Base-by-base conservation (phyloP, 768 basidiomycete species). In the Trametes cinnabarina region DNA sequence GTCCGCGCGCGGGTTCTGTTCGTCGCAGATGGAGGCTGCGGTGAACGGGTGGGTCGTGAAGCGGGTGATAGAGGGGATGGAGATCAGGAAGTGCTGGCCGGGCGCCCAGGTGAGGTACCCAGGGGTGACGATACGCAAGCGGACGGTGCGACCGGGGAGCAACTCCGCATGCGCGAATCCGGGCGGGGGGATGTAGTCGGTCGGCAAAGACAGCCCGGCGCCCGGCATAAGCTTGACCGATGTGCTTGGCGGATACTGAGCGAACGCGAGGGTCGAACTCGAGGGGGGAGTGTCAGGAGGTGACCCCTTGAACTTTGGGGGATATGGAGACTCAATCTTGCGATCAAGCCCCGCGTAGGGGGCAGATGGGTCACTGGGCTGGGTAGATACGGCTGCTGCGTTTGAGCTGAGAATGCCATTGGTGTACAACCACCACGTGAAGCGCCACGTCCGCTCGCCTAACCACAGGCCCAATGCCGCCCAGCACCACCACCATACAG, bases 31-130 rank as follows among this genome's bases (percentile, higher is more conserved):
- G 32, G 83, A 82, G 22, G 82, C 83, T 58, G 81, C 82, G 0
- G 90, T 90, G 70, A 90, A 92, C 2, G 90, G 90, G 65, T 92
- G 90, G 3, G 81, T 78, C 23, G 82, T 79, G 65, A 85, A 75
- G 32, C 72, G 74, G 3, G 85, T 84, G 25, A 92, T 74, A 28
- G 79, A 78, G 0, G 90, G 89, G 19, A 90, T 76, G 50, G 76
- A 81, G 58, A 92, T 75, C 22, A 87, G 76, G 64, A 91, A 83
- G 69, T 89, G 86, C 69, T 92, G 90, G n/a, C 90, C 90, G 2
- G 90, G 84, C 1, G 83, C 79, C 90, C 90, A 92, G 0, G 76
- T 69, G 47, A 87, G 68, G 48, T 77, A 79, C 2, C 79, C 77
- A 0, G 84, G 78, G 0, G 86, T 76, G 53, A 83, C 73, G 39